Percentiles rank a stretch among this genome's conserved stretches.
Conservation (phyloP, 176 grass and related monocot genomes). For the Triticum monococcum region DNA sequence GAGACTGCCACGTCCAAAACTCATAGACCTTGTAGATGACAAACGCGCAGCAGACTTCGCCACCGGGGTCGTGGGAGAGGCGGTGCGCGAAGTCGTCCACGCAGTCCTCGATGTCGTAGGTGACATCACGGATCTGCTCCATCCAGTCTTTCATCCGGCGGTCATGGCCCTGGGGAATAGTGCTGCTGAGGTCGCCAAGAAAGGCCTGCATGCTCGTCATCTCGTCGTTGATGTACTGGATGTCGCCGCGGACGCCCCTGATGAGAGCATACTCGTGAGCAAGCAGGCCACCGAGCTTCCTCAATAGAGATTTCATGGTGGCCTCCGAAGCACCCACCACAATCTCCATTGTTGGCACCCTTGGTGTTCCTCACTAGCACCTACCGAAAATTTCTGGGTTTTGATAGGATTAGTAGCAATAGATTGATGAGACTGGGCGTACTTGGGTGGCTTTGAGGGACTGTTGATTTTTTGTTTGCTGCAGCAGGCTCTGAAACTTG, state of each 20-base stretch:
- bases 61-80: neutral
- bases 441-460: too few species aligned
- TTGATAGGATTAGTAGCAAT: neutral
- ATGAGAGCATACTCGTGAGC: too few species aligned
- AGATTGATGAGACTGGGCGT: neutral
- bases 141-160: conserved; percentile 7
- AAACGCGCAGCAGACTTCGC: neutral
- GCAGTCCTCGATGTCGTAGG: neutral
- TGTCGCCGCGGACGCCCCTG: too few species aligned
- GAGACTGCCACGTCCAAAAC: neutral
- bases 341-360: neutral
- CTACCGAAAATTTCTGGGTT: neutral
- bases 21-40: neutral
- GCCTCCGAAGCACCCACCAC: conserved; percentile 22
- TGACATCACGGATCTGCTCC: conserved; percentile 2
- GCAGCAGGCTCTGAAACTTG: neutral
- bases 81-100: conserved; percentile 10
- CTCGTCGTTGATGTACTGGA: neutral
- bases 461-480: neutral
- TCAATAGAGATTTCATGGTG: conserved; percentile 1
- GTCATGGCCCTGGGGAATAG: neutral
- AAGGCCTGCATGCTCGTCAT: conserved; percentile 27
- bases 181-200: neutral
- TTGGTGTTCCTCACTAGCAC: neutral
- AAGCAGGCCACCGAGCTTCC: neutral